These are phyloP conservation scores for Zygosaccharomyces pseudobailii DNA, from an alignment of 1,139 yeast genomes.

Conservation along the genomic window DNA sequence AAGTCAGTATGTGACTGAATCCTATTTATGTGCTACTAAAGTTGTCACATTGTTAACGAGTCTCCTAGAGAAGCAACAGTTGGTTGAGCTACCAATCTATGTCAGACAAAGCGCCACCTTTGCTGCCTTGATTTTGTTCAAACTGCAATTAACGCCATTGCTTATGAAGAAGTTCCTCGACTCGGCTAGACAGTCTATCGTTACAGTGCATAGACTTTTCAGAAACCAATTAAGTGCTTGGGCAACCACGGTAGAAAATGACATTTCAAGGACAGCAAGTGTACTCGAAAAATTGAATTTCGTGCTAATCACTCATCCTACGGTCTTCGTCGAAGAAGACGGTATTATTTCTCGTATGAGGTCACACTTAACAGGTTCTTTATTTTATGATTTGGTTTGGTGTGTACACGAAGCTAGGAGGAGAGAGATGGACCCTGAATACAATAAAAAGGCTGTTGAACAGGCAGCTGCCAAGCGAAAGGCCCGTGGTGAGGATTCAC, in stretches of 20 bases:
- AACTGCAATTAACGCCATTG: slow-evolving; percentile 75
- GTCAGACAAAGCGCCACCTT: slow-evolving; percentile 80
- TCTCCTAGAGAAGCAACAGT: slow-evolving; percentile 58
- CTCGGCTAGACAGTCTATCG: slow-evolving; percentile 88
- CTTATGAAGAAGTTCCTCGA: slow-evolving; percentile 74
- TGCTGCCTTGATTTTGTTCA: slow-evolving; percentile 74
- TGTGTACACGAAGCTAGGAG: slow-evolving; percentile 92
- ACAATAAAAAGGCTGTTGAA: slow-evolving; percentile 38
- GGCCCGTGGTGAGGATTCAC: slow-evolving; percentile 18
- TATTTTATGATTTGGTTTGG: slow-evolving; percentile 91
- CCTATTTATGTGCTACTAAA: slow-evolving; percentile 76
- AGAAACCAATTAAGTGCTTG: slow-evolving; percentile 87
- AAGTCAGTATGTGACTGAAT: slow-evolving; percentile 69
- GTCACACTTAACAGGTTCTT: slow-evolving; percentile 84
- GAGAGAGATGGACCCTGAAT: slow-evolving; percentile 48
- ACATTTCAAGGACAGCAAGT: slow-evolving; percentile 85
- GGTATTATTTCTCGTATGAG: slow-evolving; percentile 86
- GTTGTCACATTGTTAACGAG: slow-evolving; percentile 74
- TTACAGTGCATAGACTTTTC: slow-evolving; percentile 82
- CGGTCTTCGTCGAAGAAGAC: slow-evolving; percentile 59
- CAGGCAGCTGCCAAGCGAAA: slow-evolving; percentile 28
- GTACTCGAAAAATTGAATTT: slow-evolving; percentile 87
- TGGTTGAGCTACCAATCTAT: slow-evolving; percentile 82
- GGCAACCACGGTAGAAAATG: slow-evolving; percentile 80
- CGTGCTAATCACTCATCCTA: slow-evolving; percentile 84